Base-by-base conservation (phyloP, 495 filamentous ascomycete species). In the Penicillium goetzii region DNA sequence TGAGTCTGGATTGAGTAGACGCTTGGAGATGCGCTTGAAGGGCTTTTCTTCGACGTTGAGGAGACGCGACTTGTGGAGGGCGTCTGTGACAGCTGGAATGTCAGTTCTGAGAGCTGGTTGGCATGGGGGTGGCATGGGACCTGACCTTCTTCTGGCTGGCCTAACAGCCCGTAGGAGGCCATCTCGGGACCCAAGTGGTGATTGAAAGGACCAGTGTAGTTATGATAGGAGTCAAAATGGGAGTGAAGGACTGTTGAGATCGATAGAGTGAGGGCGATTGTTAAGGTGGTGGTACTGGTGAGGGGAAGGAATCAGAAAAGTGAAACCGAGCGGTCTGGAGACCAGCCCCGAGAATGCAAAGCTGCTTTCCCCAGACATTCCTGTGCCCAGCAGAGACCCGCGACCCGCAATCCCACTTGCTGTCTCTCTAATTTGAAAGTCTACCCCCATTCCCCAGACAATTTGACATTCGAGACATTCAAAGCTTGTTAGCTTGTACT, bases 1-100 rank as follows among this genome's bases (percentile, higher is more conserved):
- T 3, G 87, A 85, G 54, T 88, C 81, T 6, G 90, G 82, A 33
- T 85, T 82, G 28, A 89, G 79, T 12, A 97, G 85, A 45, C 91
- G 88, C 77, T 92, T 92, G 11, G 90, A 88, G 56, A 99, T 86
- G 54, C 94, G 91, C 74, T 91, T 90, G 85, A 94, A 97, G 3
- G 92, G 92, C 56, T 92, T 92, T 71, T 96, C 90, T 83, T 99
- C 95, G 66, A 97, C 90, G 67, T 88, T 89, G 36, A 98, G 85
- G 25, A 97, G 91, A 26, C 95, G 95, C 38, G 86, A 84, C 72
- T 93, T 96, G 83, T 97, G 93, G 30, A 97, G 88, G 47, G 91
- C 86, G 75, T 96, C 93, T 88, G 68, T 36, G 58, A 56, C 26
- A 58, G 56, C 60, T 61, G 41, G 55, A 43, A 26, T 54, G 62